phyloP scores from a whole-genome alignment of 2,329 filamentous ascomycete genomes.

The Aspergillus clavatus region DNA sequence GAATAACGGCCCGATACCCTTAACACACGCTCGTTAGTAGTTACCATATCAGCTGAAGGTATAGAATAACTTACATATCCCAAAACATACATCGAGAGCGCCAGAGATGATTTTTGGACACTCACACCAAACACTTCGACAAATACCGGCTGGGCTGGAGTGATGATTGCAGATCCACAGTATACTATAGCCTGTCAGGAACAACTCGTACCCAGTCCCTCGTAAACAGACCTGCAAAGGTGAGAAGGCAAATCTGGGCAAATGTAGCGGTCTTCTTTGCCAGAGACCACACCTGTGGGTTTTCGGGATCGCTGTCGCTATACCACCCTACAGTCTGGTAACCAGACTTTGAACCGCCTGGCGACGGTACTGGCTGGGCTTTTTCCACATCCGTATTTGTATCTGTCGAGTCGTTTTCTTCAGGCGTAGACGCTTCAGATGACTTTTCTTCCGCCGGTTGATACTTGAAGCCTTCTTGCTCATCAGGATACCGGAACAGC shows the following conservation, averaged over 20 bases:
- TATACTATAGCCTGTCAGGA: too few species aligned
- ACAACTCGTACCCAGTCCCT: too few species aligned
- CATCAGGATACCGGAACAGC: slow-evolving; percentile 17
- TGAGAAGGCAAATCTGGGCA: slow-evolving; percentile 44
- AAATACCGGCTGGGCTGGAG: slow-evolving; percentile 40
- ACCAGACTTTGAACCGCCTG: background rate
- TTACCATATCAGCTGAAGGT: background rate
- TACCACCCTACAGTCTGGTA: slow-evolving; percentile 12
- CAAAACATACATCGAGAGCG: slow-evolving; percentile 48
- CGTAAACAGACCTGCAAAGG: too few species aligned
- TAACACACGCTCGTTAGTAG: background rate
- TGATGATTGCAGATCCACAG: slow-evolving; percentile 50
- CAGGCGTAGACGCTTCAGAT: background rate
- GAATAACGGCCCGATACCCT: slow-evolving; percentile 39
- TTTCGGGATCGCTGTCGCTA: too few species aligned
- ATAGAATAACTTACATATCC: slow-evolving; percentile 32
- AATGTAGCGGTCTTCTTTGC: slow-evolving; percentile 44
- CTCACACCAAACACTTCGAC: slow-evolving; percentile 43
- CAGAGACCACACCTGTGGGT: slow-evolving; percentile 46
- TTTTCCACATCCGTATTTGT: background rate
- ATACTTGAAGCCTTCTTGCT: slow-evolving; percentile 14
- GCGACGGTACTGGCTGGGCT: background rate
- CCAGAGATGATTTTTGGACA: slow-evolving; percentile 44
- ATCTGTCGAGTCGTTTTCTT: slow-evolving; percentile 10
- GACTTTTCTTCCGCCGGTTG: slow-evolving; percentile 6